Base-by-base conservation (phyloP, 2,329 filamentous ascomycete genomes). In the Talaromyces piceae region DNA sequence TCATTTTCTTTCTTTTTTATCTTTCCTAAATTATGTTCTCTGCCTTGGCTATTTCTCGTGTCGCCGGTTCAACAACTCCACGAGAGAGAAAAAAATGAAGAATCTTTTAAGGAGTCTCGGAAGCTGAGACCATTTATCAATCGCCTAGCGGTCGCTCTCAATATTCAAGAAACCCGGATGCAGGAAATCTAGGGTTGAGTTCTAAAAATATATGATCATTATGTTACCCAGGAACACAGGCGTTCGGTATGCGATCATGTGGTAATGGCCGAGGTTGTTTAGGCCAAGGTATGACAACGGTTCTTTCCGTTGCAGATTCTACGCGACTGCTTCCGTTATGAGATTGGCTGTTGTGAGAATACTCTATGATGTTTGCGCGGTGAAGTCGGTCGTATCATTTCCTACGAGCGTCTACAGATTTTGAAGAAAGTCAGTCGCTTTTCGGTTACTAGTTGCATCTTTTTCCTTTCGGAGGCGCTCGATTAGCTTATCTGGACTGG, bases 101-200 rank as follows among this genome's bases (percentile, higher is more conserved):
- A 13, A 44, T 26, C 12, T 25, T 30, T 41, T 25, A 18, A 30
- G 46, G 45, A 27, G 11, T 25, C n/a, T 37, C 18, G 31, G 9
- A 16, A 8, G 27, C 41, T 49, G 47, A 49, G 39, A 16, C 44
- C 46, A 25, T 30, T 28, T 33, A 45, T 46, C n/a, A n/a, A 33
- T 45, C 46, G 26, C 44, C 44, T 49, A 22, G 27, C 39, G 50
- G 31, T 49, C 37, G 45, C 43, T 25, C 5, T 41, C 49, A 49
- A 41, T 45, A 27, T 39, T 28, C 44, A 37, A 28, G 25, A 49
- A 46, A 41, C 49, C 50, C 49, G 51, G 33, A 43, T 50, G 47
- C 55, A 59, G 26, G 54, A 77, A 37, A 76, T 75, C 57, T 77
- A 75, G 75, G 68, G 18, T 43, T 76, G 56, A 79, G 78, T 61